These are phyloP conservation scores for Rhizopus stolonifer DNA, from an alignment of 371 early-diverging fungal species.

Conservation along the genomic window DNA sequence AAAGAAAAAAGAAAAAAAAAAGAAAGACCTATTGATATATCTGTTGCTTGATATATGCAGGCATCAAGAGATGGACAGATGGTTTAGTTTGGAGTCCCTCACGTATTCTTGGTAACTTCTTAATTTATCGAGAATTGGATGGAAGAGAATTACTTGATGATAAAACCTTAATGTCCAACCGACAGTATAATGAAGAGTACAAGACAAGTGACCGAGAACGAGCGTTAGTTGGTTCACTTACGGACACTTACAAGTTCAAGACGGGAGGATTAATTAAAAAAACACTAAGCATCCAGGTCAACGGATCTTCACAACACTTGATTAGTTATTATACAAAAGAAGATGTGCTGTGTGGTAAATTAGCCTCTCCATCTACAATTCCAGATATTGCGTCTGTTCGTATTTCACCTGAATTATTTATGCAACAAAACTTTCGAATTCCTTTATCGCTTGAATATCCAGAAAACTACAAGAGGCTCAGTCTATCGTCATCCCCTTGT, in stretches of 20 bases:
- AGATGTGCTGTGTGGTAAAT: conserved; percentile 57
- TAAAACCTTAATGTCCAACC: not conserved
- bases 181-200: not conserved
- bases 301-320: conserved; percentile 76
- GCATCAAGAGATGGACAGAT: conserved; percentile 89
- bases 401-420: conserved; percentile 52
- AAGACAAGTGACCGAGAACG: conserved; percentile 56
- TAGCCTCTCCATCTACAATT: conserved; percentile 53
- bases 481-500: not conserved
- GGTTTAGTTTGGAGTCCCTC: conserved; percentile 85
- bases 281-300: conserved; percentile 75
- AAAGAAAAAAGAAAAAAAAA: not conserved
- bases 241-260: conserved; percentile 66
- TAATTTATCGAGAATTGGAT: conserved; percentile 77
- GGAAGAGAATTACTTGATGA: conserved; percentile 32
- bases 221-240: conserved; percentile 60
- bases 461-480: not conserved
- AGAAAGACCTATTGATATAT: not conserved
- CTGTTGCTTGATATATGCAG: too few species aligned
- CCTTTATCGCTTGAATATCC: conserved; percentile 17
- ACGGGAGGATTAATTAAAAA: conserved; percentile 83
- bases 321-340: conserved; percentile 84
- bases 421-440: conserved; percentile 58
- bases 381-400: conserved; percentile 47
- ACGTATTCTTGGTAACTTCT: conserved; percentile 75